phyloP scores from a whole-genome alignment of 2,329 filamentous ascomycete genomes.

The Cytospora mali region DNA sequence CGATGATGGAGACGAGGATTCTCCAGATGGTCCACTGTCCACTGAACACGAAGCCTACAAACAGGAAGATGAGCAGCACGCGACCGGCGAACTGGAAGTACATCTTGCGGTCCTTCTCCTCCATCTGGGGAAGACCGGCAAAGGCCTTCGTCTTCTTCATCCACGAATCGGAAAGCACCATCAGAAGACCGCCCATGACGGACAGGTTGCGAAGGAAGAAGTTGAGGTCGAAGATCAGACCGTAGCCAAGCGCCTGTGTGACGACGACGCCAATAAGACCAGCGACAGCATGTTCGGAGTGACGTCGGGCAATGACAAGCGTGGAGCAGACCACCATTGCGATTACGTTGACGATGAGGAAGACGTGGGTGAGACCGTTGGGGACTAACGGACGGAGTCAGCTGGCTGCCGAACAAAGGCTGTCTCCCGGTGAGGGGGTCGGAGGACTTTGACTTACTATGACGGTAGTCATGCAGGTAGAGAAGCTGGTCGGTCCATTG shows the following conservation, averaged over 20 bases:
- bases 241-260: constrained; percentile 93
- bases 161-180: constrained; percentile 98
- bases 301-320: constrained; percentile 87
- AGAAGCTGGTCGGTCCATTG: constrained; percentile 96
- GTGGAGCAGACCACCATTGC: constrained; percentile 82
- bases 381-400: constrained; percentile 64
- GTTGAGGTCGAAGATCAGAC: constrained; percentile 98
- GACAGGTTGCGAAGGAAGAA: constrained; percentile 99
- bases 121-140: constrained; percentile 87
- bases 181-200: constrained; percentile 93
- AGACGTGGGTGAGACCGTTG: constrained; percentile 83
- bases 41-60: constrained; percentile 93
- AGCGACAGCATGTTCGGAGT: constrained; percentile 89
- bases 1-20: constrained; percentile 80
- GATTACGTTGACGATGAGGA: constrained; percentile 87
- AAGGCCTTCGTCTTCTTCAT: constrained; percentile 97
- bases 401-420: constrained; percentile 25
- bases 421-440: constrained; percentile 3
- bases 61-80: constrained; percentile 95
- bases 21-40: constrained; percentile 91
- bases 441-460: constrained; percentile 67
- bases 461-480: constrained; percentile 89
- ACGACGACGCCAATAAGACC: constrained; percentile 91
- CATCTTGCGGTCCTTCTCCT: constrained; percentile 99
- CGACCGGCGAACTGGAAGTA: constrained; percentile 98